These are phyloP conservation scores for Krasilnikovozyma curviuscula DNA, from an alignment of 768 basidiomycete species.

Conservation along the genomic window DNA sequence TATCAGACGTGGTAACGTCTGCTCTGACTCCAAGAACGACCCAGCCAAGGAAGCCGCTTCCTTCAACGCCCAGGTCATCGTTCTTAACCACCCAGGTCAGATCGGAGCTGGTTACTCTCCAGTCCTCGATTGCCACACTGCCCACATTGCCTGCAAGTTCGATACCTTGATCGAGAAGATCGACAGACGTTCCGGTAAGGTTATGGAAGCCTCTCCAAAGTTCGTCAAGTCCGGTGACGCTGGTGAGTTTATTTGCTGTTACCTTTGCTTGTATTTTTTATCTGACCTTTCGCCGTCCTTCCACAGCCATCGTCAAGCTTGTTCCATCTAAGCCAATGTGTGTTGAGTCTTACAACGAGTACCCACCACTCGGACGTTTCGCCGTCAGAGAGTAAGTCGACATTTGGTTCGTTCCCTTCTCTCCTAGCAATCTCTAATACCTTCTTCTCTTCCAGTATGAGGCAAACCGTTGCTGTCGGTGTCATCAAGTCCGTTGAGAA, in stretches of 20 bases:
- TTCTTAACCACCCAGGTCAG: slow-evolving; percentile 99
- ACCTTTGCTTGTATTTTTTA: no score
- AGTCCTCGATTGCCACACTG: slow-evolving; percentile 99
- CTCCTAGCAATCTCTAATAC: neutral
- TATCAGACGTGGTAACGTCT: slow-evolving; percentile 98
- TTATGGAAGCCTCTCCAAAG: slow-evolving; percentile 70
- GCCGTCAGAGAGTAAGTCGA: slow-evolving; percentile 17
- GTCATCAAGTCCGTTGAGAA: slow-evolving; percentile 60
- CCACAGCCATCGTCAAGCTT: slow-evolving; percentile 97
- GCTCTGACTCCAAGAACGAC: slow-evolving; percentile 99
- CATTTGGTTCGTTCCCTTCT: neutral
- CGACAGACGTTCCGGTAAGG: slow-evolving; percentile 93
- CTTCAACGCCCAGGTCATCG: slow-evolving; percentile 97
- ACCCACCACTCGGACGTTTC: slow-evolving; percentile 88
- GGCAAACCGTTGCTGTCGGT: slow-evolving; percentile 96
- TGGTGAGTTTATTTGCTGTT: no score
- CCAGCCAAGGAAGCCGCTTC: slow-evolving; percentile 98
- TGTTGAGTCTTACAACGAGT: slow-evolving; percentile 84
- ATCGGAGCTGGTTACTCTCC: slow-evolving; percentile 98
- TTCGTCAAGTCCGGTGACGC: slow-evolving; percentile 99
- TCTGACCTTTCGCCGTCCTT: no score
- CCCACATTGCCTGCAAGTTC: slow-evolving; percentile 56
- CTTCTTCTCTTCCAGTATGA: slow-evolving; percentile 99
- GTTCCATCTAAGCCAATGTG: slow-evolving; percentile 92
- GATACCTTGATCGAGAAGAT: slow-evolving; percentile 97